A percentile compares a stretch with the other conserved stretches of the same genome.
phyloP scores from a whole-genome alignment of 805 yeast genomes.

The Metschnikowia santaceciliae region DNA sequence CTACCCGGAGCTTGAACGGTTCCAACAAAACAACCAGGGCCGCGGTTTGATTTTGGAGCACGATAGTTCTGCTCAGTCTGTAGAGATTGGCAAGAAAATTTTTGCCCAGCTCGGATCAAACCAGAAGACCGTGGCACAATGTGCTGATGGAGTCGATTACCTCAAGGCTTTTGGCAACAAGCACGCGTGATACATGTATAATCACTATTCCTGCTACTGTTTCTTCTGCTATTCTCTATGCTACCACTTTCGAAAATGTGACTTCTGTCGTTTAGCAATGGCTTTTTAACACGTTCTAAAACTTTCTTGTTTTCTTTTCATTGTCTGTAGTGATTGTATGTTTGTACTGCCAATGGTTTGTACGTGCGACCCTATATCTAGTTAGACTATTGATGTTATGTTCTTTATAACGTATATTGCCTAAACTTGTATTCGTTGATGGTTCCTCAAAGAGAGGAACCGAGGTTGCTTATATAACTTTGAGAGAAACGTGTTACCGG shows the following conservation, averaged over 20 bases:
- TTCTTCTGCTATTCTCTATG: background rate
- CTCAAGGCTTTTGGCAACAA: constrained; percentile 35
- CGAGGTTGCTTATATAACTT: too few relatives aligned
- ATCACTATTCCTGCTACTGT: background rate
- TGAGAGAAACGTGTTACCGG: too few relatives aligned
- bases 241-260: background rate
- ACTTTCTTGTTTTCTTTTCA: too few relatives aligned
- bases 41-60: constrained; percentile 82
- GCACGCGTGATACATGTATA: background rate
- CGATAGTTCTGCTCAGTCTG: constrained; percentile 67
- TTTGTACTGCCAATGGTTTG: too few relatives aligned
- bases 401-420: too few relatives aligned
- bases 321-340: too few relatives aligned
- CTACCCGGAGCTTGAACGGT: constrained; percentile 49
- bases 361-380: too few relatives aligned
- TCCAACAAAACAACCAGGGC: constrained; percentile 34
- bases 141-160: constrained; percentile 66
- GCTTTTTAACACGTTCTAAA: background rate
- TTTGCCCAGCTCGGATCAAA: constrained; percentile 39
- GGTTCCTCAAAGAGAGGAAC: too few relatives aligned
- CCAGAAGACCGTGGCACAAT: constrained; percentile 76
- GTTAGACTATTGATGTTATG: too few relatives aligned
- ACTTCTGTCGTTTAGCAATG: background rate
- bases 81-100: constrained; percentile 61
- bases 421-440: too few relatives aligned